phyloP scores from a whole-genome alignment of 768 basidiomycete species.

The Neoboletus magnificus region DNA sequence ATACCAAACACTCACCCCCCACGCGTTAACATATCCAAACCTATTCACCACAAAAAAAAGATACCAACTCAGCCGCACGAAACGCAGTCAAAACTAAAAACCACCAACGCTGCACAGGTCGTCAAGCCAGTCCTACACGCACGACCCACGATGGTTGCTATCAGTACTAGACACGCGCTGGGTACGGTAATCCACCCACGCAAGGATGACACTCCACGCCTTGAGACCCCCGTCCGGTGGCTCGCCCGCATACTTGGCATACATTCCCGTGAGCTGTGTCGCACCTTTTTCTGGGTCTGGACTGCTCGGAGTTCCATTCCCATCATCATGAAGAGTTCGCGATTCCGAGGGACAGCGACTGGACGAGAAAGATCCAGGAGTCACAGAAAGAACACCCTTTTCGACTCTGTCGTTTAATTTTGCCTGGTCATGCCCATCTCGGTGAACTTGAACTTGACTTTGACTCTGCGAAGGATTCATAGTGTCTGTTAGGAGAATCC shows the following conservation, averaged over 20 bases:
- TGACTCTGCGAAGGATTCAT: constrained; percentile 4
- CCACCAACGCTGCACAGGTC: constrained; percentile 40
- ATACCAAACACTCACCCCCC: constrained; percentile 55
- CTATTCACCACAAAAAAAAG: constrained; percentile 23
- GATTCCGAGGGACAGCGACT: background rate
- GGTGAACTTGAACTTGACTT: background rate
- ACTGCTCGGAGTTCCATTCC: background rate
- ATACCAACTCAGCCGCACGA: background rate
- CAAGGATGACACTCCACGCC: constrained; percentile 31
- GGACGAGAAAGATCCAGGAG: background rate
- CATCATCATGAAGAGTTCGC: constrained; percentile 13
- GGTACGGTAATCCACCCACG: constrained; percentile 11
- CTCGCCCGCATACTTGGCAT: constrained; percentile 18
- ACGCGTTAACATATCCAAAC: constrained; percentile 71
- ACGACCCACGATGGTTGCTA: background rate
- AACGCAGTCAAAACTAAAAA: background rate
- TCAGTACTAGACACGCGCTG: background rate
- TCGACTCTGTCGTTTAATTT: background rate
- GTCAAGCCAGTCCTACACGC: constrained; percentile 19
- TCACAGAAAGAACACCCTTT: no score
- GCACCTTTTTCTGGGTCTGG: constrained; percentile 7
- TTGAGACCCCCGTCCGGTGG: constrained; percentile 31
- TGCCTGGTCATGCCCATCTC: background rate
- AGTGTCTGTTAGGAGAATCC: background rate
- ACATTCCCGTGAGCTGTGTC: constrained; percentile 7